Conservation (phyloP, 768 basidiomycete genomes). For the Xerocomellus intermedius region DNA sequence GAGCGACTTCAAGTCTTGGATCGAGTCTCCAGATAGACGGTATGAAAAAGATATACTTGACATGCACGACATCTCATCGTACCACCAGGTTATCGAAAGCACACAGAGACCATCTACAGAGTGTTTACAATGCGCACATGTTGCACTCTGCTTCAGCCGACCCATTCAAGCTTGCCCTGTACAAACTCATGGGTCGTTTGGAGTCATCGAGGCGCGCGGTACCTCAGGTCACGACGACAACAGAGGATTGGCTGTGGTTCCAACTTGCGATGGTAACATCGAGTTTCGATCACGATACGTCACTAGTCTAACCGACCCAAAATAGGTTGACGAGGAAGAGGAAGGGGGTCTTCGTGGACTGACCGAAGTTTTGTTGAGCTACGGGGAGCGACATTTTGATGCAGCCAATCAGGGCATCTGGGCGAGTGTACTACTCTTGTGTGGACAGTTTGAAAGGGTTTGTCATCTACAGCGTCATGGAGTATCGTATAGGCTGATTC, state of each 20-base stretch:
- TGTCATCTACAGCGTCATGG: slow-evolving; percentile 20
- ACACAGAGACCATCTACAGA: slow-evolving; percentile 77
- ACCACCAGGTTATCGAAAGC: slow-evolving; percentile 59
- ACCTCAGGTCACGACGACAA: slow-evolving; percentile 81
- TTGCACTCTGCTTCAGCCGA: slow-evolving; percentile 84
- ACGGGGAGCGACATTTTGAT: slow-evolving; percentile 83
- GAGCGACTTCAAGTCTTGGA: slow-evolving; percentile 78
- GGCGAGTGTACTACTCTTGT: slow-evolving; percentile 83
- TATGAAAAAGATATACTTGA: slow-evolving; percentile 29
- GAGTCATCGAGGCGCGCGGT: slow-evolving; percentile 81
- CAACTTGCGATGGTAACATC: slow-evolving; percentile 75
- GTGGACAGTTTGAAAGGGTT: slow-evolving; percentile 93
- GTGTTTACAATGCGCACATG: slow-evolving; percentile 84
- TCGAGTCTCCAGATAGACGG: slow-evolving; percentile 78
- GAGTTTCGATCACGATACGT: not conserved
- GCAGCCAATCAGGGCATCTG: slow-evolving; percentile 65
- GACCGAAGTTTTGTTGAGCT: slow-evolving; percentile 71
- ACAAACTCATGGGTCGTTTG: slow-evolving; percentile 92
- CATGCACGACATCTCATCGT: slow-evolving; percentile 2
- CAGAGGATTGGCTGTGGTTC: slow-evolving; percentile 99
- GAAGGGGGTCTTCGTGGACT: slow-evolving; percentile 71
- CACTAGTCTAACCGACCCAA: slow-evolving; percentile 4
- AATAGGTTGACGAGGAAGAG: slow-evolving; percentile 77
- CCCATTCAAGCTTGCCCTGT: slow-evolving; percentile 94
- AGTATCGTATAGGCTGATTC: not conserved